phyloP scores from a whole-genome alignment of 768 basidiomycete genomes.

The Termitomyces sp. region DNA sequence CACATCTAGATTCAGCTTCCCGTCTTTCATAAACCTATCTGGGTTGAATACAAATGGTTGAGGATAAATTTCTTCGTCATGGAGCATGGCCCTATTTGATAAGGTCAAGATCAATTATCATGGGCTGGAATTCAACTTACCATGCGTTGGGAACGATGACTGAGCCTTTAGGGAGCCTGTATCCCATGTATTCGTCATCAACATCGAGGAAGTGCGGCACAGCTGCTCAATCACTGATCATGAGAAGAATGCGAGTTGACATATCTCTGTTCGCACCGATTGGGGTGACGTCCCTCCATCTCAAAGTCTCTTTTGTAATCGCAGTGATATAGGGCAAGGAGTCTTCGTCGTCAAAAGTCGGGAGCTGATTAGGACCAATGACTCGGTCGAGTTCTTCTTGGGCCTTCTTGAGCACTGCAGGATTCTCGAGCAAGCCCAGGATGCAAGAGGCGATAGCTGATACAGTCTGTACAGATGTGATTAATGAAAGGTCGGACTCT shows the following conservation, averaged over 20 bases:
- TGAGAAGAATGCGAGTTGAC: neutral
- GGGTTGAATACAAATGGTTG: conserved; percentile 30
- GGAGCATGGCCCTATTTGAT: conserved; percentile 28
- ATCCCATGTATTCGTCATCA: conserved; percentile 32
- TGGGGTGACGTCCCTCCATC: conserved; percentile 22
- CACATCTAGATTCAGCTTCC: conserved; percentile 13
- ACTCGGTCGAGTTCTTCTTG: conserved; percentile 28
- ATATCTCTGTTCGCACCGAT: conserved; percentile 14
- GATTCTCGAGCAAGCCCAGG: conserved; percentile 26
- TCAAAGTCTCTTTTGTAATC: conserved; percentile 26
- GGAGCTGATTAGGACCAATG: conserved; percentile 23
- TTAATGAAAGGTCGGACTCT: neutral
- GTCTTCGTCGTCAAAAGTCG: conserved; percentile 23
- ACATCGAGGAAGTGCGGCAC: conserved; percentile 25
- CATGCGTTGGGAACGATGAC: conserved; percentile 27
- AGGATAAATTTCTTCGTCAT: conserved; percentile 27
- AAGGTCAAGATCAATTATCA: neutral
- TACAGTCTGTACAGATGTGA: conserved; percentile 15
- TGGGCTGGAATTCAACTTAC: conserved; percentile 10
- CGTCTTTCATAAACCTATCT: conserved; percentile 30
- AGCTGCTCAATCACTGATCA: conserved; percentile 15
- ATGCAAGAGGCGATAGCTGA: conserved; percentile 20
- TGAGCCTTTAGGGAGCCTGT: conserved; percentile 28
- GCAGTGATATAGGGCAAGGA: conserved; percentile 31
- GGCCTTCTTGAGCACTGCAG: conserved; percentile 22